phyloP scores from a whole-genome alignment of 2,329 filamentous ascomycete genomes.

The Aspergillus tanneri region DNA sequence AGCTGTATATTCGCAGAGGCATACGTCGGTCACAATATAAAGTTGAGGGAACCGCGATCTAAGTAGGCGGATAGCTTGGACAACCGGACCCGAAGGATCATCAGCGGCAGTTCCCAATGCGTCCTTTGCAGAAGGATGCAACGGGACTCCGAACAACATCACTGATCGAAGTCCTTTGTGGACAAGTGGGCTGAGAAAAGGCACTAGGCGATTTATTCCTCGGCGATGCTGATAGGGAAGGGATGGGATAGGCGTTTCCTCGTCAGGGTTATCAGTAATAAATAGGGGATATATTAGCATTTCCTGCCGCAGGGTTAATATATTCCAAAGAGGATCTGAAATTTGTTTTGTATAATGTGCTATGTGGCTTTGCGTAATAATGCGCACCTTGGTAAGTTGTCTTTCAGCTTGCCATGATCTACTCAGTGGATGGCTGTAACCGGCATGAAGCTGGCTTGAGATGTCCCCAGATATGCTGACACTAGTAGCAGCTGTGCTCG shows the following conservation, averaged over 20 bases:
- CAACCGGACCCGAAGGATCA: slow-evolving; percentile 88
- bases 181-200: slow-evolving; percentile 82
- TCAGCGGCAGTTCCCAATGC: slow-evolving; percentile 88
- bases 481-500: slow-evolving; percentile 51
- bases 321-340: background rate
- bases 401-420: slow-evolving; percentile 80
- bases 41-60: slow-evolving; percentile 83
- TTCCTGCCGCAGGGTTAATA: slow-evolving; percentile 56
- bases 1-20: slow-evolving; percentile 96
- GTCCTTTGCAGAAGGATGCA: slow-evolving; percentile 79
- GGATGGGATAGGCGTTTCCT: slow-evolving; percentile 85
- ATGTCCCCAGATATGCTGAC: slow-evolving; percentile 64
- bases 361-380: too few relatives aligned
- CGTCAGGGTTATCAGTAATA: slow-evolving; percentile 89
- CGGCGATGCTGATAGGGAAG: slow-evolving; percentile 87
- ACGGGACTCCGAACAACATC: slow-evolving; percentile 91
- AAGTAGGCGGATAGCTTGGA: slow-evolving; percentile 79
- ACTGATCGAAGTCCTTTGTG: slow-evolving; percentile 88
- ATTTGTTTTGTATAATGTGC: background rate
- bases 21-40: slow-evolving; percentile 90
- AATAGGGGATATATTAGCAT: slow-evolving; percentile 99
- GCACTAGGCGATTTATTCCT: slow-evolving; percentile 79
- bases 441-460: slow-evolving; percentile 77
- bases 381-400: slow-evolving; percentile 75
- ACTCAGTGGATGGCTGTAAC: slow-evolving; percentile 76